phyloP scores from a whole-genome alignment of 2,329 filamentous ascomycete genomes.

The Fusarium sublunatum region DNA sequence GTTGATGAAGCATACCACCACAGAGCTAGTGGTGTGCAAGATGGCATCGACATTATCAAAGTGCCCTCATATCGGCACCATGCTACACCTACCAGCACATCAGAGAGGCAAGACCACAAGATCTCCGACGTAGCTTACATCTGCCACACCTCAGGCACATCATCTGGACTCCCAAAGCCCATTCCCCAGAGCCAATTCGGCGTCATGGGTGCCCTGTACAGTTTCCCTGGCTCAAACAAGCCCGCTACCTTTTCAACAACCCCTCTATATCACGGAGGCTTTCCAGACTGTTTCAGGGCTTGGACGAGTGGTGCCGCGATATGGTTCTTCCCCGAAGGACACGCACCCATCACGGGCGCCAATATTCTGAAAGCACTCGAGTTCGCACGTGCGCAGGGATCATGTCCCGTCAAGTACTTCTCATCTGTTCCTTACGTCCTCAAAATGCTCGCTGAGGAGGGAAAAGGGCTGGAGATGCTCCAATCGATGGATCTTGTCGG shows the following conservation, averaged over 20 bases:
- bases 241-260: conserved; percentile 72
- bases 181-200: conserved; percentile 68
- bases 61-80: conserved; percentile 22
- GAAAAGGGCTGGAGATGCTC: conserved; percentile 56
- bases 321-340: conserved; percentile 70
- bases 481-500: conserved; percentile 69
- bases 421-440: conserved; percentile 71
- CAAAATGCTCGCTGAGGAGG: conserved; percentile 61
- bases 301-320: conserved; percentile 70
- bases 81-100: neutral
- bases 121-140: conserved; percentile 64
- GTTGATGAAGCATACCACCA: conserved; percentile 52
- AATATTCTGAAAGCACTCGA: conserved; percentile 64
- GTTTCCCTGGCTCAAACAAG: conserved; percentile 51
- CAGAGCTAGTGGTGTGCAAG: neutral
- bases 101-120: neutral
- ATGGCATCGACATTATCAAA: conserved; percentile 14
- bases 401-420: conserved; percentile 63
- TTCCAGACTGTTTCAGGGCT: conserved; percentile 70
- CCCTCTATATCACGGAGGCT: conserved; percentile 73
- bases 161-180: conserved; percentile 70
- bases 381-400: conserved; percentile 46
- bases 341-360: conserved; percentile 64
- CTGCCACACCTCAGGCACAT: conserved; percentile 74
- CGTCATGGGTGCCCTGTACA: conserved; percentile 65